Conservation (phyloP, 805 yeast genomes). For the Pichia cabralensis region DNA sequence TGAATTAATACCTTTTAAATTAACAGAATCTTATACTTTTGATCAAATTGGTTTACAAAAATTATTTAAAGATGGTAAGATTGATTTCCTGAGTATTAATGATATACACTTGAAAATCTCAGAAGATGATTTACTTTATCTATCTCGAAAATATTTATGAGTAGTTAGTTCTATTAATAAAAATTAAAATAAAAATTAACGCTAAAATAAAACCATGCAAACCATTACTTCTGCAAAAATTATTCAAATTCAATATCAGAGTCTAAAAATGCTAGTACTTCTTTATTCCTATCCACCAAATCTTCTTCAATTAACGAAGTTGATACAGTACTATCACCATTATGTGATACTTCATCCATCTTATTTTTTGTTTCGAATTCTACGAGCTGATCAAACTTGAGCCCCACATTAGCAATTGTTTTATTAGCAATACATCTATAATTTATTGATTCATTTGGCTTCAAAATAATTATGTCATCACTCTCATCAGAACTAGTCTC, state of each 20-base stretch:
- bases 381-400: too few species aligned
- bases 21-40: conserved; percentile 39
- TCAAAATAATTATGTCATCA: too few species aligned
- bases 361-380: too few species aligned
- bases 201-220: background rate
- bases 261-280: conserved; percentile 15
- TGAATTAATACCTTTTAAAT: conserved; percentile 31
- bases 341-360: background rate
- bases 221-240: background rate
- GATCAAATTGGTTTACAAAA: conserved; percentile 52
- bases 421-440: too few species aligned
- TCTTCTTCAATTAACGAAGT: conserved; percentile 1
- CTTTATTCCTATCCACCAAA: conserved; percentile 2
- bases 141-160: conserved; percentile 38
- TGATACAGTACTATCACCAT: background rate
- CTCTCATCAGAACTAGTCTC: too few species aligned
- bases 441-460: too few species aligned
- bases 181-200: background rate
- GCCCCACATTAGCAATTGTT: too few species aligned
- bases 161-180: background rate
- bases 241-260: conserved; percentile 20
- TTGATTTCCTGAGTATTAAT: conserved; percentile 42
- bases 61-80: conserved; percentile 32
- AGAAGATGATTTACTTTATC: conserved; percentile 35
- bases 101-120: conserved; percentile 60